These are phyloP conservation scores for Phascolomyces articulosus DNA, from an alignment of 371 early-diverging fungal genomes.

Conservation along the genomic window DNA sequence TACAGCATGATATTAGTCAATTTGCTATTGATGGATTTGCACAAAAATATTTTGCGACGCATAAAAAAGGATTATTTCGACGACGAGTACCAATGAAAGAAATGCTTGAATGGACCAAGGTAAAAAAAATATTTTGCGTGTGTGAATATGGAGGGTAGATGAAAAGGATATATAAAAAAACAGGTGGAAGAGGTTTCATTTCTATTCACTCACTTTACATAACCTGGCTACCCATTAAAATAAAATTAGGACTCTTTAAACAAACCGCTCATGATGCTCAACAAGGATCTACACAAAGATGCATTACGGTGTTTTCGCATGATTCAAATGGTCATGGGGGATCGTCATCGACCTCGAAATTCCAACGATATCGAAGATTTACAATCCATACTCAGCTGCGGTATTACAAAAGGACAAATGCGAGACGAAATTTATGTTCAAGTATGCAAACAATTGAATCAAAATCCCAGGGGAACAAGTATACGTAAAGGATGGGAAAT, in stretches of 20 bases:
- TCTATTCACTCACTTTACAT: too few species aligned
- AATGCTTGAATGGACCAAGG: slow-evolving; percentile 83
- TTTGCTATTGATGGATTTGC: slow-evolving; percentile 94
- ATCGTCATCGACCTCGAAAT: slow-evolving; percentile 47
- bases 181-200: too few species aligned
- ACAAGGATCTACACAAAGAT: slow-evolving; percentile 81
- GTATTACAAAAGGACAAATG: slow-evolving; percentile 77
- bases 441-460: slow-evolving; percentile 86
- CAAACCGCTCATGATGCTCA: slow-evolving; percentile 81
- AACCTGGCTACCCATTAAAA: too few species aligned
- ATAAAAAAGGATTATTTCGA: slow-evolving; percentile 84
- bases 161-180: not conserved
- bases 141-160: not conserved
- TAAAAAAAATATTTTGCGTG: slow-evolving; percentile 4
- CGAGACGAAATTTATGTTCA: slow-evolving; percentile 96
- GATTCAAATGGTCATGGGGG: slow-evolving; percentile 87
- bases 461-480: slow-evolving; percentile 80
- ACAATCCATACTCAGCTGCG: slow-evolving; percentile 76
- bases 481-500: slow-evolving; percentile 88
- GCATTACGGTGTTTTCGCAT: slow-evolving; percentile 84
- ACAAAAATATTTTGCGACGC: slow-evolving; percentile 87
- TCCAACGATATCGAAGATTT: slow-evolving; percentile 59
- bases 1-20: slow-evolving; percentile 75
- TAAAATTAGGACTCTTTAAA: slow-evolving; percentile 70
- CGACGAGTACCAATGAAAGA: slow-evolving; percentile 87